Base-by-base conservation (phyloP, 495 filamentous ascomycete genomes). In the Aspergillus steynii region DNA sequence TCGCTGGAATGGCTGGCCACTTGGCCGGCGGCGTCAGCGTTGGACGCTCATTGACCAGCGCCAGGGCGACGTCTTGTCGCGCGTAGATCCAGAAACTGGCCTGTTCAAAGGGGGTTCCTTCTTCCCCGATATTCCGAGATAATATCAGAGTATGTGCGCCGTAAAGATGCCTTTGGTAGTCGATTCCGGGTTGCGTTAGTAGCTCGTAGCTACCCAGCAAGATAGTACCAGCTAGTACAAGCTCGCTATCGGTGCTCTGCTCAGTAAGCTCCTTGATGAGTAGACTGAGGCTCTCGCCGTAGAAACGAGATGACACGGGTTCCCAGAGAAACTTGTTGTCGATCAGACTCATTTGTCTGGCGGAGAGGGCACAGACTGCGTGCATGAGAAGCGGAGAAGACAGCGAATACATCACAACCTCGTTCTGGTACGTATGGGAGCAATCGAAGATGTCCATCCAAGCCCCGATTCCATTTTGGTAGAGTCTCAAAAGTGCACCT, bases 51-150 rank as follows among this genome's bases (percentile, higher is more conserved):
- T 58, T 65, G 12, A 59, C 46, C 28, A 69, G 47, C 4, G 68
- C 68, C 7, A 69, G 52, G 27, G 45, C 55, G 31, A 68, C 62
- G 49, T 69, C 68, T 12, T 71, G 68, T 32, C 66, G 49, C 10
- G 68, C 61, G 42, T 68, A 68, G 45, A 71, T 55, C 66, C 66
- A 71, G 48, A 71, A 71, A 29, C 58, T 64, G 12, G 68, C 68
- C 20, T 42, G 47, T 9, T 64, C 58, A 15, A 71, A 56, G n/a
- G 61, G 61, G 2, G n/a, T 55, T 25, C 63, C 59, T 20, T 34
- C 46, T 26, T 58, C 64, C 42, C 26, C 47, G n/a, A 68, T 61
- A 26, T 46, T n/a, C 15, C 59, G 60, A 3, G 59, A 29, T 50
- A 55, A 64, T 28, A 70, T 55, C 29, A 70, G 55, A 29, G 56